Conservation (phyloP, 106 monocot genomes). For the Acorus calamus region DNA sequence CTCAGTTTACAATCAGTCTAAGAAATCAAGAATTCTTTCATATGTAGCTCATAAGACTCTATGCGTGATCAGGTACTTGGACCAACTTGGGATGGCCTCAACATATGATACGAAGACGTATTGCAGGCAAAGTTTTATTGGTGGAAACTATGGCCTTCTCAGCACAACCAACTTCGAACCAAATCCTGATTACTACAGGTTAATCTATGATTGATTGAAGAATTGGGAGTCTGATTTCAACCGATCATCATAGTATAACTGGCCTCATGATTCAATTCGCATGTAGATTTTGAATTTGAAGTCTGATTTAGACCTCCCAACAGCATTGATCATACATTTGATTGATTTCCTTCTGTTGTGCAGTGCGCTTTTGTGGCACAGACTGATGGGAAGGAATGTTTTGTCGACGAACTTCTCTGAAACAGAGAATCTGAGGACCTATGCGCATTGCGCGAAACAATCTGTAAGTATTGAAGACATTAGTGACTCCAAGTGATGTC, state of each 20-base stretch:
- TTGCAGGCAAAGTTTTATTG: constrained; percentile 75
- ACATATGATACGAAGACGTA: constrained; percentile 72
- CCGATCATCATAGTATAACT: not conserved
- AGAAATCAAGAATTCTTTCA: no score
- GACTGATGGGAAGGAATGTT: constrained; percentile 67
- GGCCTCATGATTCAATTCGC: not conserved
- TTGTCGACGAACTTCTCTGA: constrained; percentile 56
- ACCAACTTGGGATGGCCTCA: constrained; percentile 80
- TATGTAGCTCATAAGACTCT: no score
- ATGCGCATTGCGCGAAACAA: constrained; percentile 72
- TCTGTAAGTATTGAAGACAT: constrained; percentile 38
- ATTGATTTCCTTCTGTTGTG: constrained; percentile 3
- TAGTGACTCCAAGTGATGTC: not conserved
- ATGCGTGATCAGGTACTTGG: constrained; percentile 84
- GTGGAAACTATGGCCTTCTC: constrained; percentile 82
- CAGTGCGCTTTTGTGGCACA: constrained; percentile 95
- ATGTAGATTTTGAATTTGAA: not conserved
- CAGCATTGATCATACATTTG: not conserved
- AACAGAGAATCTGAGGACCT: constrained; percentile 57
- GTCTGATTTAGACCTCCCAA: not conserved
- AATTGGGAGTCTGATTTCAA: not conserved
- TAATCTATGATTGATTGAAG: not conserved
- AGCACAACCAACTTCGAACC: constrained; percentile 57
- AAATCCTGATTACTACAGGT: constrained; percentile 96
- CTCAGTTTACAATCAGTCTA: no score